Conservation (phyloP, 2,329 filamentous ascomycete genomes). For the Colletotrichum plurivorum region DNA sequence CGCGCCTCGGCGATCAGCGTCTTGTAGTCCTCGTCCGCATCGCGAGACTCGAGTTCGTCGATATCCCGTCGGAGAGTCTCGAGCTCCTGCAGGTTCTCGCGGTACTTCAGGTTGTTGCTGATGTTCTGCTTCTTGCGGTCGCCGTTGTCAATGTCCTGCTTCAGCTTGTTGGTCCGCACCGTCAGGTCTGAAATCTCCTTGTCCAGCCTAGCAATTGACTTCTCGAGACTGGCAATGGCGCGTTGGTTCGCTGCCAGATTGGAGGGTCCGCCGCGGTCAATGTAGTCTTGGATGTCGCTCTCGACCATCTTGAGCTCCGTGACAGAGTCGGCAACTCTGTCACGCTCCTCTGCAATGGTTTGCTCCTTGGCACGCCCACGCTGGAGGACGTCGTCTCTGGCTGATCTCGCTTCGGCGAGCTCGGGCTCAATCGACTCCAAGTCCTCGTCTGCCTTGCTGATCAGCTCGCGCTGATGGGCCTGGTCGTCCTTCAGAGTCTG, state of each 20-base stretch:
- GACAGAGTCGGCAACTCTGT: conserved; percentile 79
- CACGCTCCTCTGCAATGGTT: conserved; percentile 78
- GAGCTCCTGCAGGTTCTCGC: conserved; percentile 79
- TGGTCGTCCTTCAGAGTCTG: conserved; percentile 80
- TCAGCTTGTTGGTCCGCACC: conserved; percentile 81
- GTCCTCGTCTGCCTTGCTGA: conserved; percentile 79
- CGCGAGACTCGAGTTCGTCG: conserved; percentile 79
- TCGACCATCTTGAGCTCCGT: conserved; percentile 83
- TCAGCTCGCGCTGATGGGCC: conserved; percentile 76
- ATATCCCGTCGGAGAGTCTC: conserved; percentile 79
- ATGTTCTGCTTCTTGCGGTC: conserved; percentile 90
- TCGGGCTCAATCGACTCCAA: conserved; percentile 82
- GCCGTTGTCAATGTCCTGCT: conserved; percentile 82
- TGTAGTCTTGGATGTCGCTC: conserved; percentile 83
- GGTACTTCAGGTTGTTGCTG: conserved; percentile 88
- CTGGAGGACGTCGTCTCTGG: conserved; percentile 82
- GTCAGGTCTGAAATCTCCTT: conserved; percentile 77
- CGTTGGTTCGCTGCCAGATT: conserved; percentile 79
- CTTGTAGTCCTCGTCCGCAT: conserved; percentile 86
- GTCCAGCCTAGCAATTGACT: conserved; percentile 75
- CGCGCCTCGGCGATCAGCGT: conserved; percentile 79
- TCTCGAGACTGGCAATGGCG: conserved; percentile 78
- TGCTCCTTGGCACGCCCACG: conserved; percentile 81
- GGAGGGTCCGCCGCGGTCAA: conserved; percentile 79
- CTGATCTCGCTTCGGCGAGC: conserved; percentile 80